phyloP scores from a whole-genome alignment of 495 filamentous ascomycete species.

The Penicillium bialowiezense region DNA sequence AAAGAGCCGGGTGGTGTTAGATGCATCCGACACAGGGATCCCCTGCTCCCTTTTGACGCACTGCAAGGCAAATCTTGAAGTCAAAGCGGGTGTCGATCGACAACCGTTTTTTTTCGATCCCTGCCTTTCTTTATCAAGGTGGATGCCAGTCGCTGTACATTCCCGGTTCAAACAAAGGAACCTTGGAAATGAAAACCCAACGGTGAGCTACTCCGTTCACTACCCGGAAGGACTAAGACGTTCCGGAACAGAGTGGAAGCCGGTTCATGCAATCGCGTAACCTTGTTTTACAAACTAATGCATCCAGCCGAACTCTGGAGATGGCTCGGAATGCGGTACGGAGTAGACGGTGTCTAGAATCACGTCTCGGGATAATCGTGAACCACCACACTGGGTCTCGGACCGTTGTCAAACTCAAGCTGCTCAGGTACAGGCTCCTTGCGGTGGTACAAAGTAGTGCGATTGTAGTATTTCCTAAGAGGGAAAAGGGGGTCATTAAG shows the following conservation, averaged over 20 bases:
- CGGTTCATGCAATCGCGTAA: constrained; percentile 31
- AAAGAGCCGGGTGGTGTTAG: constrained; percentile 2
- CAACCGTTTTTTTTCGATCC: constrained; percentile 2
- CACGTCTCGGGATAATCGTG: constrained; percentile 3
- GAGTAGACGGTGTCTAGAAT: background rate
- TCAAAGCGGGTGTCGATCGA: background rate
- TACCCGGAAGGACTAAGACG: constrained; percentile 2
- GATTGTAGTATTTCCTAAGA: constrained; percentile 8
- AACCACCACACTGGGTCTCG: constrained; percentile 16
- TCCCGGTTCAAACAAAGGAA: background rate
- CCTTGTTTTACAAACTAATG: constrained; percentile 30
- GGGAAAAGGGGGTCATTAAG: constrained; percentile 14
- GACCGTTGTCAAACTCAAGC: constrained; percentile 10
- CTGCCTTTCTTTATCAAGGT: background rate
- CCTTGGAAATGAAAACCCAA: background rate
- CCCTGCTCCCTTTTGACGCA: background rate
- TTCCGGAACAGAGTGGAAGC: constrained; percentile 8
- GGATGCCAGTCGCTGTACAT: background rate
- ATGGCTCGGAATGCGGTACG: constrained; percentile 4
- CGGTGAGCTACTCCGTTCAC: background rate
- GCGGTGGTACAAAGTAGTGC: too few relatives aligned
- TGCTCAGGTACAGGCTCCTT: background rate
- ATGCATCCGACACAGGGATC: constrained; percentile 2
- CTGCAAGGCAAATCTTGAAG: constrained; percentile 4
- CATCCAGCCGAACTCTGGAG: constrained; percentile 34